These are phyloP conservation scores for Phytophthora lateralis DNA, from an alignment of 352 stramenopile species.

Conservation along the genomic window DNA sequence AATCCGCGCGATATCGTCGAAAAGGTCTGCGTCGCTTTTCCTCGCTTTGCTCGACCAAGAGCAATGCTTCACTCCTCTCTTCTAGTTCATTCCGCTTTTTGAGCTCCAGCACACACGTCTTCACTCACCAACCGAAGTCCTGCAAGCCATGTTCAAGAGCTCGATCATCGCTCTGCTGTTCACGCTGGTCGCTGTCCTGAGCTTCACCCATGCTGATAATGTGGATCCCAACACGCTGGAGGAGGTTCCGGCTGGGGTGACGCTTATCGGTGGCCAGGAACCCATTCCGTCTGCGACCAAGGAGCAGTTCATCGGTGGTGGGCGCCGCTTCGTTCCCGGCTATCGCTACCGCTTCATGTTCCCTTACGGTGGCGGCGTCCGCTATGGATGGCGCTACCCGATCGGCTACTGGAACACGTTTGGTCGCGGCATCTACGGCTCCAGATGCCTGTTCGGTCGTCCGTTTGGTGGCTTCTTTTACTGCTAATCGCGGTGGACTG, in stretches of 20 bases:
- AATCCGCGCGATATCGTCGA: conserved; percentile 1
- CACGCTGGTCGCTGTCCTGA: conserved; percentile 11
- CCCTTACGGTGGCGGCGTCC: conserved; percentile 30
- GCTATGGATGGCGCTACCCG: conserved; percentile 51
- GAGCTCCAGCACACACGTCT: conserved; percentile 2
- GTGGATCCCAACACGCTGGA: not conserved
- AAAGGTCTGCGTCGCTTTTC: not conserved
- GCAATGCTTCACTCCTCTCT: not conserved
- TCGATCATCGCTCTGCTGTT: conserved; percentile 18
- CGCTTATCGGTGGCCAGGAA: conserved; percentile 16
- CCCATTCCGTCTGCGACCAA: conserved; percentile 4
- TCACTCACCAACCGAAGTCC: not conserved
- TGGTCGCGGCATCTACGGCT: conserved; percentile 35
- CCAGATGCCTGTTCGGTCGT: conserved; percentile 36
- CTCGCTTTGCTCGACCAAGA: not conserved
- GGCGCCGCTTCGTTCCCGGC: conserved; percentile 1
- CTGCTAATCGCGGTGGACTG: conserved; percentile 26
- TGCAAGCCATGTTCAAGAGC: conserved; percentile 16
- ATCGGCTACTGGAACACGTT: conserved; percentile 48
- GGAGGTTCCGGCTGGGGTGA: conserved; percentile 16
- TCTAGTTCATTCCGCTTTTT: conserved; percentile 1
- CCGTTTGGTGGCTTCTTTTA: conserved; percentile 46
- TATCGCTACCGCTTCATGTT: conserved; percentile 41
- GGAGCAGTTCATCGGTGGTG: conserved; percentile 17
- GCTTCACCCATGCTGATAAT: conserved; percentile 9